phyloP scores from a whole-genome alignment of 441 rosid species.

The Manihot esculenta region DNA sequence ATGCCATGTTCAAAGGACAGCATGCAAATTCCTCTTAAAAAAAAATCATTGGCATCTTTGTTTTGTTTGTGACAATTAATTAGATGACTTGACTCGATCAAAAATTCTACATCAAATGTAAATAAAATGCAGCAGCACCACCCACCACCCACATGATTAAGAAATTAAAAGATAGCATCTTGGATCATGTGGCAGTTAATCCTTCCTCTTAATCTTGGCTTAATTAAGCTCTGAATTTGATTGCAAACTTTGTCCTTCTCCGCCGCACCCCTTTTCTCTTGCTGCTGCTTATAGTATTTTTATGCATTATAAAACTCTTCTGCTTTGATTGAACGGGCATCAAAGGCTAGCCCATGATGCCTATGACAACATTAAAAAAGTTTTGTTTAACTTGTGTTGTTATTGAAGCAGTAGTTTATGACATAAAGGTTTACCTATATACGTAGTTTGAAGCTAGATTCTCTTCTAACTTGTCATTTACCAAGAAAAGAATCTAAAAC shows the following conservation, averaged over 20 bases:
- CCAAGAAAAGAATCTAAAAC: constrained; percentile 1
- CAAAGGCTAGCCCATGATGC: too few relatives aligned
- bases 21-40: too few relatives aligned
- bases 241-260: constrained; percentile 3
- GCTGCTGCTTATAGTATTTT: too few relatives aligned
- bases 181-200: constrained; percentile 10
- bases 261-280: constrained; percentile 4
- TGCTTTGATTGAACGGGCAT: too few relatives aligned
- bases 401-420: too few relatives aligned
- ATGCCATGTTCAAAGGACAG: constrained; percentile 32
- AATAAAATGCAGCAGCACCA: neutral
- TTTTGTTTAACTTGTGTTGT: too few relatives aligned
- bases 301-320: neutral
- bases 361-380: too few relatives aligned
- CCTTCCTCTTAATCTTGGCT: neutral
- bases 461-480: neutral
- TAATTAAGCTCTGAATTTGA: neutral
- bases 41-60: too few relatives aligned
- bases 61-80: constrained; percentile 12
- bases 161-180: constrained; percentile 11
- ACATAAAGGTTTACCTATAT: neutral
- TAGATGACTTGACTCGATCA: constrained; percentile 16
- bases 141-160: constrained; percentile 13
- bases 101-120: constrained; percentile 11
- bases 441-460: neutral